phyloP scores from a whole-genome alignment of 73 alveolate species.

The Durusdinium trenchii region DNA sequence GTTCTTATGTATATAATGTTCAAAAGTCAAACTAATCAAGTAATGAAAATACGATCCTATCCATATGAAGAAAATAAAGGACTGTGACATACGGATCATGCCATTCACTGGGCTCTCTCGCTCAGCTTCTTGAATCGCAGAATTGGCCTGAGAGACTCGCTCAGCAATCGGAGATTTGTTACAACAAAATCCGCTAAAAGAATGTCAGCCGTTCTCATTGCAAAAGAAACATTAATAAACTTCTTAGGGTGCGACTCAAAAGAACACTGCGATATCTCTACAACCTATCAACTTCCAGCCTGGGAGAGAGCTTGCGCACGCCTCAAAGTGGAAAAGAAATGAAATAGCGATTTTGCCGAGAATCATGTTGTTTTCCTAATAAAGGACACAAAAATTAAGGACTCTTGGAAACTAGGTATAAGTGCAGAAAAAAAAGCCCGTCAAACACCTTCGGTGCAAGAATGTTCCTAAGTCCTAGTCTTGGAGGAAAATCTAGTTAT shows the following conservation, averaged over 20 bases:
- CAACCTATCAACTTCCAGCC: background rate
- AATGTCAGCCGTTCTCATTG: background rate
- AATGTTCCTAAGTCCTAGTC: background rate
- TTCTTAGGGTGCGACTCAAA: background rate
- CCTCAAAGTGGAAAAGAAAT: background rate
- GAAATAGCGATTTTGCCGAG: background rate
- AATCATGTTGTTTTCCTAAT: background rate
- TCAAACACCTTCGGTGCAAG: background rate
- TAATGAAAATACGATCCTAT: background rate
- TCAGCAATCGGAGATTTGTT: too few species aligned
- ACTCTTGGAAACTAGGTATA: background rate
- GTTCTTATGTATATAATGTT: background rate
- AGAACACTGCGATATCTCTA: background rate
- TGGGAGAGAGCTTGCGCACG: constrained; percentile 2
- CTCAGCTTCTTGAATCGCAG: constrained; percentile 32
- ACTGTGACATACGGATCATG: background rate
- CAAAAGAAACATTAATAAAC: background rate
- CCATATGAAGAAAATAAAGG: background rate
- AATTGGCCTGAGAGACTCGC: background rate
- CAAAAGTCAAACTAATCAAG: background rate
- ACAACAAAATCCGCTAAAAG: background rate
- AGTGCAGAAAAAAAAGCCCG: background rate
- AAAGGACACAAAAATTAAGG: background rate
- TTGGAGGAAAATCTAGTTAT: background rate
- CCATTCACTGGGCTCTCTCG: background rate